Conservation (phyloP, 2,329 filamentous ascomycete genomes). For the Diaporthe ampelina region DNA sequence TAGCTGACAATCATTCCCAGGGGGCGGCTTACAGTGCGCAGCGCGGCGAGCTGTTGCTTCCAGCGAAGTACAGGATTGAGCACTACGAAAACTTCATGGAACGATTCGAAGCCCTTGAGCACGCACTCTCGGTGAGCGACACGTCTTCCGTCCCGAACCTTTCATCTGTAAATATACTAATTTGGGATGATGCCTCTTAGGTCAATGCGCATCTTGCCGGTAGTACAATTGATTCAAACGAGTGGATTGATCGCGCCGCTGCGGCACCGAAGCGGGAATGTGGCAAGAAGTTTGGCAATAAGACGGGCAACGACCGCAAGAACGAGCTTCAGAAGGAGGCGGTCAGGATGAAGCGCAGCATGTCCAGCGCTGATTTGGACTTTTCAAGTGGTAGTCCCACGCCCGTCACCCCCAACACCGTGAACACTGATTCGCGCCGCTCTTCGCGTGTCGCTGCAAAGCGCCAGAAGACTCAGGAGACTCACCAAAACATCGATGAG, state of each 20-base stretch:
- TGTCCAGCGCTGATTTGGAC: neutral
- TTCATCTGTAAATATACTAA: neutral
- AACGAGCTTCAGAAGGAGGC: too few species aligned
- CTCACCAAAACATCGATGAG: fast-evolving
- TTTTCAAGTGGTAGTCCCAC: too few species aligned
- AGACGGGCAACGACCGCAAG: too few species aligned
- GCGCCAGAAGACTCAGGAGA: neutral
- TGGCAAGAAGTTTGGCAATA: neutral
- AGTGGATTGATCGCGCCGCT: neutral
- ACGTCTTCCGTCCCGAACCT: too few species aligned
- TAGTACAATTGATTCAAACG: neutral
- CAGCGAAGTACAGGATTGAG: neutral
- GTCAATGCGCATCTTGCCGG: neutral
- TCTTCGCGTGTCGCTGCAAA: neutral
- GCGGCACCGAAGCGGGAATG: neutral
- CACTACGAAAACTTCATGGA: neutral
- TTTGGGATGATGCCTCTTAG: neutral
- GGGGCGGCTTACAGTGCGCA: neutral
- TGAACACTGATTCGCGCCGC: neutral
- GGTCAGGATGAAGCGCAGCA: too few species aligned
- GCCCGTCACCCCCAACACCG: neutral
- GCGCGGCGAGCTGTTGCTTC: neutral
- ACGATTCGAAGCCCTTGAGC: neutral
- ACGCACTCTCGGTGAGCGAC: neutral
- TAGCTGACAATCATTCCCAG: neutral